Conservation (phyloP, 1,284 basidiomycete genomes). For the Fomitopsis pinicola region DNA sequence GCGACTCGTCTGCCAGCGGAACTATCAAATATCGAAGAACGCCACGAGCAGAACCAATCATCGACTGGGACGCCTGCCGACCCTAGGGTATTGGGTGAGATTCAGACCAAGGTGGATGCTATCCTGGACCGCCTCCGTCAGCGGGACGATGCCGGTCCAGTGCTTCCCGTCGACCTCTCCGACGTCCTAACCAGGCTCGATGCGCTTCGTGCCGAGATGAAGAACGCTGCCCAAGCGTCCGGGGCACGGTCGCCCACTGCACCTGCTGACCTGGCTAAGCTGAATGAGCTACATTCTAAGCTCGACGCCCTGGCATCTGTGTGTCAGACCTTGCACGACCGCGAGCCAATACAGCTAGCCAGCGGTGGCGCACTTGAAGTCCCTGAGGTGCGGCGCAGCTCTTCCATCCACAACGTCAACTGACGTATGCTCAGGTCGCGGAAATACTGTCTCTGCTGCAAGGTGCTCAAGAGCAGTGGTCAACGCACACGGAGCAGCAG, state of each 20-base stretch:
- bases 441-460: constrained; percentile 42
- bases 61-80: constrained; percentile 14
- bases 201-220: constrained; percentile 17
- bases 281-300: constrained; percentile 20
- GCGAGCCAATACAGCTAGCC: not conserved
- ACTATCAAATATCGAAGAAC: too few species aligned
- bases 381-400: not conserved
- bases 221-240: constrained; percentile 5
- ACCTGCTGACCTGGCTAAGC: not conserved
- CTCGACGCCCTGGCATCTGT: constrained; percentile 21
- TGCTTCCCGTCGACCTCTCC: constrained; percentile 2
- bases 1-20: too few species aligned
- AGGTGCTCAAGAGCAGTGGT: constrained; percentile 42
- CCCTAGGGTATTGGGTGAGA: constrained; percentile 1
- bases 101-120: constrained; percentile 21
- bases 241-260: not conserved
- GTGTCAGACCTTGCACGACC: constrained; percentile 8
- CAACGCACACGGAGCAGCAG: constrained; percentile 53
- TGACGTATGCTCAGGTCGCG: constrained; percentile 29
- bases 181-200: constrained; percentile 20
- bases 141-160: not conserved
- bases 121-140: constrained; percentile 18
- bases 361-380: constrained; percentile 1
- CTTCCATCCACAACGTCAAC: not conserved
- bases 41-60: constrained; percentile 6